Evolutionary conservation across 495 filamentous ascomycete species (phyloP).

Genomic region (Neurospora discreta): DNA sequence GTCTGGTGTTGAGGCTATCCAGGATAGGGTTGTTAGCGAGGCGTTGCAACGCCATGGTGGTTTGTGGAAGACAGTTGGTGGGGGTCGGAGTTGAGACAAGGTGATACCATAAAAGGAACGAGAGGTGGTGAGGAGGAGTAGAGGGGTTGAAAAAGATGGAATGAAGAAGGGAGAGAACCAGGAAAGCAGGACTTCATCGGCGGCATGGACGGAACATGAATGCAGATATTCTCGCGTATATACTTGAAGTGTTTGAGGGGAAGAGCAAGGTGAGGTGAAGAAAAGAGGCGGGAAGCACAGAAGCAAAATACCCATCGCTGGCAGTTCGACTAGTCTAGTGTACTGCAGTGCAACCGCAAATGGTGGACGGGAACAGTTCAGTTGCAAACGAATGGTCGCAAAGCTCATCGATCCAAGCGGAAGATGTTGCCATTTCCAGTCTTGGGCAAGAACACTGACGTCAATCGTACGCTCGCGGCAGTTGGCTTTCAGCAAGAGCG

Average conservation of each 20-base stretch:
- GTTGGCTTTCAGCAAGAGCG: background rate
- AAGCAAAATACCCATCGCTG: background rate
- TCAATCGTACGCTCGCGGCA: background rate
- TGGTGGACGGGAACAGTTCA: too few species aligned
- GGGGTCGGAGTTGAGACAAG: background rate
- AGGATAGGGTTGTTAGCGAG: background rate
- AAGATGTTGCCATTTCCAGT: background rate
- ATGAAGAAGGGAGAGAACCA: background rate
- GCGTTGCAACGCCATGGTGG: background rate
- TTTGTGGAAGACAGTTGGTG: background rate
- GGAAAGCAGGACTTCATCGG: background rate
- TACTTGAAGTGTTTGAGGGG: background rate
- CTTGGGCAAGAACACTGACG: background rate
- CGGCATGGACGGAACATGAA: background rate
- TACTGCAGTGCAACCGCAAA: background rate
- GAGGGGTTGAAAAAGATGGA: background rate
- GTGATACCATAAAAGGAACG: background rate
- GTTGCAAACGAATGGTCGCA: background rate
- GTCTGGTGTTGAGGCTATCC: background rate
- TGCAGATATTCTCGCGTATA: background rate
- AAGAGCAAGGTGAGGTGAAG: background rate
- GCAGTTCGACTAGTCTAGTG: background rate
- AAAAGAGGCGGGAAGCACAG: background rate
- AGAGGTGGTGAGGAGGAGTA: background rate
- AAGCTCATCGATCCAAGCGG: background rate